A percentile compares a stretch with the other conserved stretches of the same genome.
Conservation (phyloP, 2,329 filamentous ascomycete species). For the Alternaria gansuensis region DNA sequence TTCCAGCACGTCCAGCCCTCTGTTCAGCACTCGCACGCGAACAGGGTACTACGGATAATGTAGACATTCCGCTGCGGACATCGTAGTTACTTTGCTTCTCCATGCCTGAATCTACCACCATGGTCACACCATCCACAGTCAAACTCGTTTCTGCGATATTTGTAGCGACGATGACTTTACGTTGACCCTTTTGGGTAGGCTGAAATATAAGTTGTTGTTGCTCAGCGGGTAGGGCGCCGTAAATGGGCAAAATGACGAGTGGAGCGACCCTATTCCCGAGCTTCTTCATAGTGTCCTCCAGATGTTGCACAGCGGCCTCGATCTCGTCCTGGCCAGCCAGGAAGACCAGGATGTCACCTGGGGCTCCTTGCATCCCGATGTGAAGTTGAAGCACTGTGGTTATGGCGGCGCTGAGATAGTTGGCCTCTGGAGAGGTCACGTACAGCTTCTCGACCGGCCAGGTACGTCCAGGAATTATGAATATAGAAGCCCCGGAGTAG, state of each 20-base stretch:
- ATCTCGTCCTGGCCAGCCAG: constrained; percentile 97
- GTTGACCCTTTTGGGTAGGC: constrained; percentile 75
- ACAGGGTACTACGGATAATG: constrained; percentile 59
- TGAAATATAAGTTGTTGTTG: constrained; percentile 94
- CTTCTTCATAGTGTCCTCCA: constrained; percentile 86
- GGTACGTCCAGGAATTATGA: constrained; percentile 80
- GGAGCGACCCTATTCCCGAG: constrained; percentile 85
- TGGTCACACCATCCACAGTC: constrained; percentile 95
- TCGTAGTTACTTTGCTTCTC: constrained; percentile 73
- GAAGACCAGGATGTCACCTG: constrained; percentile 91
- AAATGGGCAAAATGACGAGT: constrained; percentile 90
- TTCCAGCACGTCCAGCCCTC: constrained; percentile 88
- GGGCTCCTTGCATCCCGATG: constrained; percentile 68
- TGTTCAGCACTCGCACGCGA: constrained; percentile 88
- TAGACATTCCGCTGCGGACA: no score
- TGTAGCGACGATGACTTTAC: constrained; percentile 92
- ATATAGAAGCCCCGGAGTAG: constrained; percentile 85
- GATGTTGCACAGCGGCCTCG: constrained; percentile 81
- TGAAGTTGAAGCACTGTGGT: constrained; percentile 97
- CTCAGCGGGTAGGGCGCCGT: constrained; percentile 90
- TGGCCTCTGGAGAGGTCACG: constrained; percentile 76
- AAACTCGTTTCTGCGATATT: constrained; percentile 97
- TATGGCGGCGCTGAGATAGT: constrained; percentile 89
- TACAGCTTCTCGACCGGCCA: constrained; percentile 1
- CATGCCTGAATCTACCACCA: constrained; percentile 94